Evolutionary conservation across 2,329 filamentous ascomycete genomes (phyloP), one percentile per base, ranked within the genome.

Genomic region (Aspergillus fumigatus): DNA sequence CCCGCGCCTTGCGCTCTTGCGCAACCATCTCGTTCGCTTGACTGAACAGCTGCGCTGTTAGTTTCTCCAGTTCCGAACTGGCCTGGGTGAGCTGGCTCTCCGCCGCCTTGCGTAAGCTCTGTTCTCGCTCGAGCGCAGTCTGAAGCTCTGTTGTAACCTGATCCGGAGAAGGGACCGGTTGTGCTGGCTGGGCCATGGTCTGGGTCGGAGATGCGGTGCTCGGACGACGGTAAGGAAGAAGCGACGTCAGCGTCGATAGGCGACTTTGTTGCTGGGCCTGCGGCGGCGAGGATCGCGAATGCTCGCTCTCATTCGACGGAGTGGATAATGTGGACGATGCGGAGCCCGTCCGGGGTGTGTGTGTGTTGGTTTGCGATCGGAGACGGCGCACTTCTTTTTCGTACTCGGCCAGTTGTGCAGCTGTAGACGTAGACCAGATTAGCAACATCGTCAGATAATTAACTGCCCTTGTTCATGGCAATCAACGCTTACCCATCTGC

Each of bases 21-120:
- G 84, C 84, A 8, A 87, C 84, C 84, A 87, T 86, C 70, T 87
- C 84, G 58, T 87, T 87, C 32, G 84, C 84, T 66, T 86, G 82
- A 52, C 81, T 81, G 68, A 87, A 87, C 8, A 87, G 68, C 55
- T 80, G 79, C 32, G 80, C 80, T 11, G 80, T 85, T 57, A 87
- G 69, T 53, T 87, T 84, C 62, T 87, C 84, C 29, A 87, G 76
- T 69, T 87, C 84, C 1, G 72, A 76, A 59, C 79, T 82, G 17
- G 84, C 79, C 51, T 80, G 78, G 38, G 78, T 77, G 2, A 83
- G 73, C 58, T 81, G 79, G 27, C 75, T 76, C 66, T 87, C 84
- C 0, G 84, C 84, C n/a, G 80, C 79, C 53, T 79, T 76, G 32
- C 84, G 82, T 51, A 82, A 73, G 5, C 70, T 72, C 55, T 82